Evolutionary conservation across 1,139 yeast genomes (phyloP).

Genomic region (Hanseniaspora gamundiae): DNA sequence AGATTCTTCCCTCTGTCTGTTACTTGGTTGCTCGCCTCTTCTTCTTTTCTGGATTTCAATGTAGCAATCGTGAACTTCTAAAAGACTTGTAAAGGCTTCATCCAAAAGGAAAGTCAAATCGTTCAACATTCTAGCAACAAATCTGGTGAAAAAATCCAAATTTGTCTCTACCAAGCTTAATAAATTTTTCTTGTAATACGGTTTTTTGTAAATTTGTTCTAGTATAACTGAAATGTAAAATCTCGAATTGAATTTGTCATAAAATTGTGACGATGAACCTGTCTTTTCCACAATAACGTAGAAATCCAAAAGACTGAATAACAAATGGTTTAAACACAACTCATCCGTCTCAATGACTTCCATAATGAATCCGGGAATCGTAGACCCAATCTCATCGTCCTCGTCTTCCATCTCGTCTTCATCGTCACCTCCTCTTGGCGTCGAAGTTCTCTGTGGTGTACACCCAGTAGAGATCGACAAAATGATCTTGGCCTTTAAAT

Average conservation of each 20-base stretch:
- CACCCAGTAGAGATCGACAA: constrained; percentile 75
- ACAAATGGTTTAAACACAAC: constrained; percentile 50
- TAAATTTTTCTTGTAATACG: constrained; percentile 55
- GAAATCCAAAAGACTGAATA: constrained; percentile 76
- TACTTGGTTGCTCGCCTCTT: constrained; percentile 31
- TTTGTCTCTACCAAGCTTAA: constrained; percentile 50
- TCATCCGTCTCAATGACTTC: constrained; percentile 52
- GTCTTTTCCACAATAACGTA: constrained; percentile 94
- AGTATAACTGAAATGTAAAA: constrained; percentile 75
- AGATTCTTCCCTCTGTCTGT: constrained; percentile 36
- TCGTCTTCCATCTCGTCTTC: constrained; percentile 22
- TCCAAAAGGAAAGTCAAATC: constrained; percentile 88
- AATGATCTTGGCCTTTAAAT: constrained; percentile 72
- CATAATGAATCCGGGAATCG: constrained; percentile 65
- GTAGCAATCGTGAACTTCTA: constrained; percentile 66
- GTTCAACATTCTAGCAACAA: constrained; percentile 88
- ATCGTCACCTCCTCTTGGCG: constrained; percentile 5
- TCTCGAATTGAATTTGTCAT: constrained; percentile 88
- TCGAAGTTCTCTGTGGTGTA: constrained; percentile 30
- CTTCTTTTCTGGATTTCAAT: constrained; percentile 34
- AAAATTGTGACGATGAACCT: constrained; percentile 89
- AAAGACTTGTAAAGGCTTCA: constrained; percentile 73
- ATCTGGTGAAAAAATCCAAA: constrained; percentile 76
- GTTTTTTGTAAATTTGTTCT: constrained; percentile 73
- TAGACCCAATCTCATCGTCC: constrained; percentile 25